Percentiles rank a stretch among this genome's conserved stretches.
These are phyloP conservation scores for Telfairia occidentalis DNA, from an alignment of 331 rosid species.

Conservation along the genomic window DNA sequence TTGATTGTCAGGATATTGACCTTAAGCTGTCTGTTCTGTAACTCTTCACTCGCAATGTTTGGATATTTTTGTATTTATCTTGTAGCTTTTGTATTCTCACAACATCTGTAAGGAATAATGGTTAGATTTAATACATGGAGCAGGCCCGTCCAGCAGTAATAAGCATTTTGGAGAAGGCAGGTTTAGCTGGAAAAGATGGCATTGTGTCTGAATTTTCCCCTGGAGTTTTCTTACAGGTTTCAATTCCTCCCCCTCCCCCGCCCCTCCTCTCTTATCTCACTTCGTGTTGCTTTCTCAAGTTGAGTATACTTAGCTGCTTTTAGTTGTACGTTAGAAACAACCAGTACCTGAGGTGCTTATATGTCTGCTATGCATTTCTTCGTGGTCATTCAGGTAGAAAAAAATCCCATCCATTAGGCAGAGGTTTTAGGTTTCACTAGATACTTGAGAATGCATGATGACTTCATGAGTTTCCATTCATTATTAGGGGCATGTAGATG, in stretches of 20 bases:
- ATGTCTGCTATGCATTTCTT: not conserved
- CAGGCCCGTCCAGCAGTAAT: slow-evolving; percentile 89
- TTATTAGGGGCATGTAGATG: not conserved
- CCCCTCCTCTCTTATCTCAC: slow-evolving; percentile 8
- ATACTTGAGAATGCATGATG: not conserved
- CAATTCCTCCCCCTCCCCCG: slow-evolving; percentile 6
- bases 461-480: not conserved
- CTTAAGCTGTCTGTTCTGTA: not conserved
- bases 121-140: slow-evolving; percentile 21
- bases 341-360: not conserved
- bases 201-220: slow-evolving; percentile 72
- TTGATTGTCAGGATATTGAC: slow-evolving; percentile 2
- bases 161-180: slow-evolving; percentile 50
- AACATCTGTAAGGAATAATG: slow-evolving; percentile 13
- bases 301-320: not conserved
- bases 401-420: not conserved
- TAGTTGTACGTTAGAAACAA: not conserved
- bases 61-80: not conserved
- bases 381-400: not conserved
- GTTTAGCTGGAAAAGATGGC: slow-evolving; percentile 77
- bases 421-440: not conserved
- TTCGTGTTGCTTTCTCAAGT: not conserved
- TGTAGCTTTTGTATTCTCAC: not conserved
- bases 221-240: slow-evolving; percentile 91
- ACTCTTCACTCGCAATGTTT: not conserved